A percentile compares a stretch with the other conserved stretches of the same genome.
Conservation (phyloP, 2,329 filamentous ascomycete species). For the Berkeleyomyces basicola region DNA sequence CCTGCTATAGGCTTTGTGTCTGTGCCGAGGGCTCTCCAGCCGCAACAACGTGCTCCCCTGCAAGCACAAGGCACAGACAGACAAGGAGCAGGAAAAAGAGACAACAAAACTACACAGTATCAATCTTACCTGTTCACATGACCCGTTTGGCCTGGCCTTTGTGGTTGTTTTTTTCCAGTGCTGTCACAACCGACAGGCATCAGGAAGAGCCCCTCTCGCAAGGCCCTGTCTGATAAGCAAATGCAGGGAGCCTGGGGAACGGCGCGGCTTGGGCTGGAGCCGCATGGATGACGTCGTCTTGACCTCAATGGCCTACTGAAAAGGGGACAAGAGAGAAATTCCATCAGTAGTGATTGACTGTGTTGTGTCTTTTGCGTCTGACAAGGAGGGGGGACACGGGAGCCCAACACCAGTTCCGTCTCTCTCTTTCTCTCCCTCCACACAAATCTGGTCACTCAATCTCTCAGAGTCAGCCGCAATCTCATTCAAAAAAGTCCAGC, state of each 20-base stretch:
- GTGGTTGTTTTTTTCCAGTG: background rate
- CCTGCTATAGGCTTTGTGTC: no score
- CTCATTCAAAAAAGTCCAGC: background rate
- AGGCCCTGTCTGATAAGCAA: background rate
- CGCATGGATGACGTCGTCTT: background rate
- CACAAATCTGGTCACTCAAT: no score
- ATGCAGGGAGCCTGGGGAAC: background rate
- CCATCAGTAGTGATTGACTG: background rate
- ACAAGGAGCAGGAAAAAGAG: background rate
- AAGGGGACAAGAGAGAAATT: background rate
- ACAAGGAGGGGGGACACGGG: no score
- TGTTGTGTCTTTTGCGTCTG: background rate
- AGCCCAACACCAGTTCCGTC: background rate
- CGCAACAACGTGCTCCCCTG: background rate
- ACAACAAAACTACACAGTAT: background rate
- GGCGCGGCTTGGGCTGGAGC: background rate
- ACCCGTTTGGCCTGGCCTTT: background rate
- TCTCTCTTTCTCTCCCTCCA: background rate
- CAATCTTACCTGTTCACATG: background rate
- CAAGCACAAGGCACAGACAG: background rate
- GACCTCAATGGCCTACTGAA: background rate
- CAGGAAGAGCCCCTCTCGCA: background rate
- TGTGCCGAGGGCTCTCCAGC: background rate
- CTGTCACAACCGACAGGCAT: no score
- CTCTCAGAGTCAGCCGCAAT: no score